Evolutionary conservation across 345 rosid genomes (phyloP).

Genomic region (Euphorbia tirucalli): DNA sequence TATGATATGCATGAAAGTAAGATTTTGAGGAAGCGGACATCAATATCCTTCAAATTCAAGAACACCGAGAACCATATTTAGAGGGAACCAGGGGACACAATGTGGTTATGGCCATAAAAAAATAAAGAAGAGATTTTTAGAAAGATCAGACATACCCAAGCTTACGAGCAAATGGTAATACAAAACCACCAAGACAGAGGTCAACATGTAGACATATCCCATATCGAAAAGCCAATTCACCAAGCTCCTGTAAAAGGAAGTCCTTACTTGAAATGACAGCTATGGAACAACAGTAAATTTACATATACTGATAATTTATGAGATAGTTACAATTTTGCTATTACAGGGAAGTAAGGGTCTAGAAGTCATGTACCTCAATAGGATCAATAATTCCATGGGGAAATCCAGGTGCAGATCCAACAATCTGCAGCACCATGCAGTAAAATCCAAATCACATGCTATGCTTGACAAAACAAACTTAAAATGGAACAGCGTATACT

Average conservation of each 20-base stretch:
- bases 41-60: background rate
- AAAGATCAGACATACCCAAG: constrained; percentile 52
- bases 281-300: background rate
- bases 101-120: background rate
- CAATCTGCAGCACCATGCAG: constrained; percentile 57
- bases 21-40: background rate
- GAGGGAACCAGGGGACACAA: background rate
- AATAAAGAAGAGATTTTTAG: background rate
- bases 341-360: background rate
- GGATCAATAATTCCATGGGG: constrained; percentile 99
- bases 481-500: background rate
- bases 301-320: constrained; percentile 16
- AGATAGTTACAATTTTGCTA: background rate
- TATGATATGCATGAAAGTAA: background rate
- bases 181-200: constrained; percentile 99
- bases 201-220: constrained; percentile 94
- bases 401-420: constrained; percentile 97
- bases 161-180: constrained; percentile 86
- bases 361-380: constrained; percentile 61
- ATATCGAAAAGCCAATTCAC: constrained; percentile 65
- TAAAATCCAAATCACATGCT: constrained; percentile 9
- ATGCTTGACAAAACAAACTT: constrained; percentile 3
- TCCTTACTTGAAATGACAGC: constrained; percentile 8
- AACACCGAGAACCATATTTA: background rate
- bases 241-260: constrained; percentile 68